These are phyloP conservation scores for Tulasnella sp. DNA, from an alignment of 768 basidiomycete species.

Conservation along the genomic window DNA sequence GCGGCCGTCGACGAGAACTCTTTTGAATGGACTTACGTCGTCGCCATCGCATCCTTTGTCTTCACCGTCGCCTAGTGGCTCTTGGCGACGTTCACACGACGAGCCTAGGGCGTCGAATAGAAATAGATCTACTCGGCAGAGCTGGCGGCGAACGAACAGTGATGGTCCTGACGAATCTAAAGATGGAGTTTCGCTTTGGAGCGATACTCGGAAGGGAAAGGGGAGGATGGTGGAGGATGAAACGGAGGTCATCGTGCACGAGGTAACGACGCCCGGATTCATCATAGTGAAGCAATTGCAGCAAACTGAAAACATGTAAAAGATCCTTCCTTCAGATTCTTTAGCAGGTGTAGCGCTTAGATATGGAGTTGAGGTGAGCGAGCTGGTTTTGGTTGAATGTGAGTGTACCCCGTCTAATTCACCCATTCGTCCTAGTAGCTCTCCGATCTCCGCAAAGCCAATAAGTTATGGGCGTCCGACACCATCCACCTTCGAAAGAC, in stretches of 20 bases:
- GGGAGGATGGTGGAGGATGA: constrained; percentile 3
- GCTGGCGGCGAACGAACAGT: background rate
- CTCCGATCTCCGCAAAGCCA: constrained; percentile 71
- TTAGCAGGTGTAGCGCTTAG: constrained; percentile 79
- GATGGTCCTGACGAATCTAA: background rate
- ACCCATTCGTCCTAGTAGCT: constrained; percentile 23
- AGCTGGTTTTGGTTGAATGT: background rate
- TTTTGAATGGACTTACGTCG: background rate
- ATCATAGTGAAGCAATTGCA: background rate
- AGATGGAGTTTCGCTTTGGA: background rate
- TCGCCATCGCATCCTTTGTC: background rate
- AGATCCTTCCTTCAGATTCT: constrained; percentile 66
- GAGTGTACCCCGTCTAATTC: background rate
- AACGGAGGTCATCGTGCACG: constrained; percentile 17
- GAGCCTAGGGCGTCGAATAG: background rate
- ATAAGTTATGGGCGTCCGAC: constrained; percentile 91
- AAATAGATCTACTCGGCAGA: background rate
- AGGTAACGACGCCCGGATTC: background rate
- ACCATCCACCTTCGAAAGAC: constrained; percentile 74
- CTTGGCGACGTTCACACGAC: background rate
- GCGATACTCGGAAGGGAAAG: constrained; percentile 8
- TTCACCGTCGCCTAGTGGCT: background rate
- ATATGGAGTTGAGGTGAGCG: constrained; percentile 66
- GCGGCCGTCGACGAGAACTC: constrained; percentile 1
- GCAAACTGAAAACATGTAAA: background rate